phyloP scores from a whole-genome alignment of 305 asterid genomes.

The Lippia alba region DNA sequence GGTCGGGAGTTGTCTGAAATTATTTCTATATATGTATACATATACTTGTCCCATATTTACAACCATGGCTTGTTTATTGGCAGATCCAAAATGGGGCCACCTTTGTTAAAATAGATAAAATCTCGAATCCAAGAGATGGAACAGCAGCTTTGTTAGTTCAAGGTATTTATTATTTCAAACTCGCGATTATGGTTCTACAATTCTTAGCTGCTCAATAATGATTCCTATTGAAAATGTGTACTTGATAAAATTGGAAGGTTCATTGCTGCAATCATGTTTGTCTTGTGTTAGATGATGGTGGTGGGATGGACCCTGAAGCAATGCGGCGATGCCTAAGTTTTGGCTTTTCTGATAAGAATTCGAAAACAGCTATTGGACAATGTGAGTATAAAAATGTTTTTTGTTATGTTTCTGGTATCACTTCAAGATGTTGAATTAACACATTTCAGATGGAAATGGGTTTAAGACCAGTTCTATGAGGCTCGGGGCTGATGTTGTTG shows the following conservation, averaged over 20 bases:
- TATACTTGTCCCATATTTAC: too few species aligned
- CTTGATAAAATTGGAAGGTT: conserved; percentile 30
- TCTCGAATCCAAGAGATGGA: conserved; percentile 72
- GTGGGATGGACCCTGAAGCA: conserved; percentile 91
- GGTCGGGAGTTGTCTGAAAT: too few species aligned
- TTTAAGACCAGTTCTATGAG: conserved; percentile 98
- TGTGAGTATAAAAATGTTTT: conserved; percentile 54
- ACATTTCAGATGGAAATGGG: conserved; percentile 92
- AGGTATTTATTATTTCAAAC: conserved; percentile 56
- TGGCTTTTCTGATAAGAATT: conserved; percentile 94
- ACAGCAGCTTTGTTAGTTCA: conserved; percentile 75
- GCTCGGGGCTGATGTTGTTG: conserved; percentile 92
- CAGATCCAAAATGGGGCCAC: conserved; percentile 90
- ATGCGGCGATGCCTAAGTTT: conserved; percentile 89
- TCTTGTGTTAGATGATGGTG: conserved; percentile 78
- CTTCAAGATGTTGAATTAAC: conserved; percentile 34
- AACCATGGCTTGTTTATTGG: conserved; percentile 38
- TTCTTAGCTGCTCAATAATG: conserved; percentile 17
- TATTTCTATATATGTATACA: too few species aligned
- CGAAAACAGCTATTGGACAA: conserved; percentile 77
- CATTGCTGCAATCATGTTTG: conserved; percentile 32
- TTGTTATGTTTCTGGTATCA: conserved; percentile 22
- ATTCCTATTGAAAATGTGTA: conserved; percentile 29
- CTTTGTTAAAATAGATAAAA: conserved; percentile 64
- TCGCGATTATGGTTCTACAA: conserved; percentile 9